Conservation (phyloP, 164 flowering plant species). For the Akebia trifoliata region DNA sequence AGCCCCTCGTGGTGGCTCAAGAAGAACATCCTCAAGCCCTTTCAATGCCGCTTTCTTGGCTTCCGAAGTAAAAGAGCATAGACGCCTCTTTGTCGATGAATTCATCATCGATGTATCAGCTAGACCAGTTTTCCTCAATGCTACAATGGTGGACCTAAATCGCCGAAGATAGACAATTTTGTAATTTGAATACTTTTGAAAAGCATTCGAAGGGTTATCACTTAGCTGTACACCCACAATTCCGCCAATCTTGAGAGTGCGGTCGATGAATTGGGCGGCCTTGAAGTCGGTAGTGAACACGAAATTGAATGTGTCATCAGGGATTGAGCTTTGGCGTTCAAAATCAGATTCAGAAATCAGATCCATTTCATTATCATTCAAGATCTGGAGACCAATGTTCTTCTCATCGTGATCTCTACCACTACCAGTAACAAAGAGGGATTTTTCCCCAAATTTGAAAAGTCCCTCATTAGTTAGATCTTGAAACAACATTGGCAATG, state of each 20-base stretch:
- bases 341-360: slow-evolving; percentile 24
- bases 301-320: slow-evolving; percentile 36
- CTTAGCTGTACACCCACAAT: slow-evolving; percentile 33
- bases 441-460: slow-evolving; percentile 30
- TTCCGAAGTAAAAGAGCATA: slow-evolving; percentile 24
- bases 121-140: slow-evolving; percentile 35
- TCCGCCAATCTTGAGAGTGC: slow-evolving; percentile 48
- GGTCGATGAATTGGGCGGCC: slow-evolving; percentile 30
- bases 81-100: slow-evolving; percentile 22
- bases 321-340: slow-evolving; percentile 25
- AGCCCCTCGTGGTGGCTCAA: slow-evolving; percentile 65
- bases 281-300: slow-evolving; percentile 20
- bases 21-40: slow-evolving; percentile 62
- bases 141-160: slow-evolving; percentile 40
- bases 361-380: slow-evolving; percentile 22
- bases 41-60: slow-evolving; percentile 51
- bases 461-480: slow-evolving; percentile 57
- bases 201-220: slow-evolving; percentile 15
- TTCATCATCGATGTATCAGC: background rate
- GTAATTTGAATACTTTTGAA: slow-evolving; percentile 38
- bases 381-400: slow-evolving; percentile 1
- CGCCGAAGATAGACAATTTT: slow-evolving; percentile 46
- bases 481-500: slow-evolving; percentile 31
- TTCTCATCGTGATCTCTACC: slow-evolving; percentile 8
- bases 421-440: slow-evolving; percentile 28